Evolutionary conservation across 2,329 filamentous ascomycete genomes (phyloP), one percentile per base, ranked within the genome.

Genomic region (Arthrobotrys conoides): DNA sequence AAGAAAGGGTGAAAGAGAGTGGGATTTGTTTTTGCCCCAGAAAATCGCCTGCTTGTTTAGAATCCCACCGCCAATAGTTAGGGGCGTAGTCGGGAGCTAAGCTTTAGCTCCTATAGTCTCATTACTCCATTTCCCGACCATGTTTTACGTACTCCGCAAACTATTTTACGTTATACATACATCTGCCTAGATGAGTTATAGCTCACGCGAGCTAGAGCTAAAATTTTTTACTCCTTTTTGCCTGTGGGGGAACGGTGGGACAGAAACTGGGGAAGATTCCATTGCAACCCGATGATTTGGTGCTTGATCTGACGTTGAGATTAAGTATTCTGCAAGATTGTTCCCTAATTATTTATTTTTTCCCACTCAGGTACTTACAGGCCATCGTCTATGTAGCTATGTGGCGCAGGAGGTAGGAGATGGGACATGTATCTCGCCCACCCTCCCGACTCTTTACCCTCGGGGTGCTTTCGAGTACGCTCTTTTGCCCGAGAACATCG

Each of bases 261-360:
- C 10, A 48, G 20, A 46, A 48, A 61, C 38, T 41, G 55, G 51
- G 22, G n/a, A 67, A 59, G 24, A 2, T 14, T 59, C 53, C 46
- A 38, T 49, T 49, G 63, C 67, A 78, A 78, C 67, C 44, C 67
- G 51, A 55, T 53, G 57, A 59, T 24, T 69, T 63, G 16, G 49
- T 48, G 61, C 36, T 46, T 59, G 67, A 51, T 55, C 24, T 72
- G 75, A 78, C 75, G 68, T 78, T 78, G 75, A 78, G 61, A 78
- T 78, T 78, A 78, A 78, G 75, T 78, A 71, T 78, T 71, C 75
- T 78, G 75, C 75, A 78, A 51, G 75, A 72, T 67, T 66, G 51
- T 38, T 22, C 64, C 41, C 57, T 3, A 33, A 65, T 55, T 41
- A 16, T 59, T 69, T n/a, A n/a, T n/a, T 57, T 46, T 67, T 65